These are phyloP conservation scores for Kwoniella bestiolae DNA, from an alignment of 768 basidiomycete species.

Conservation along the genomic window DNA sequence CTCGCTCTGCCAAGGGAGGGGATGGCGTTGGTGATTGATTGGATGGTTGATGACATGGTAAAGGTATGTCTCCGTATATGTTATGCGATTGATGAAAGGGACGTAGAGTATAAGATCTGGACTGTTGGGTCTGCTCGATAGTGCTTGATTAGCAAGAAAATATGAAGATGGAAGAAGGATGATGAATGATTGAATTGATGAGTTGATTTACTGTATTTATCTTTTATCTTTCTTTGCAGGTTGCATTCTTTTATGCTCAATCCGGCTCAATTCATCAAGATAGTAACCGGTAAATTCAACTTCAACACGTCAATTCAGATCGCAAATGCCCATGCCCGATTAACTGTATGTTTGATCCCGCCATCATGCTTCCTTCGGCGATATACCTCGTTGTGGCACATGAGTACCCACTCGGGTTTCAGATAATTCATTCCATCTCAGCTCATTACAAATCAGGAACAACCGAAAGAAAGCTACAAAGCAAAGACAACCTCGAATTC, in stretches of 20 bases:
- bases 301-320: no score
- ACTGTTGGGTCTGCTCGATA: no score
- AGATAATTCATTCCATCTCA: background rate
- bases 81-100: background rate
- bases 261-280: background rate
- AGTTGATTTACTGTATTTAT: no score
- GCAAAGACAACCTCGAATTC: background rate
- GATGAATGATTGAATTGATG: background rate
- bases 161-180: background rate
- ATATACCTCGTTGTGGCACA: background rate
- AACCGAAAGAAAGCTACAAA: background rate
- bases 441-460: background rate
- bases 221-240: no score
- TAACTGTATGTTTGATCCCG: background rate
- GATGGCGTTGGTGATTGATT: slow-evolving; percentile 49
- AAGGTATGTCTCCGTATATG: background rate
- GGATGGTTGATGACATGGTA: slow-evolving; percentile 51
- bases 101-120: no score
- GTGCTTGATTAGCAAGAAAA: background rate
- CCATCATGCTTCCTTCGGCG: background rate
- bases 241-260: no score
- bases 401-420: background rate
- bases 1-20: slow-evolving; percentile 59
- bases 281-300: background rate
- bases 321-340: background rate